phyloP scores from a whole-genome alignment of 2,329 filamentous ascomycete genomes.

The Podosphaera xanthii region DNA sequence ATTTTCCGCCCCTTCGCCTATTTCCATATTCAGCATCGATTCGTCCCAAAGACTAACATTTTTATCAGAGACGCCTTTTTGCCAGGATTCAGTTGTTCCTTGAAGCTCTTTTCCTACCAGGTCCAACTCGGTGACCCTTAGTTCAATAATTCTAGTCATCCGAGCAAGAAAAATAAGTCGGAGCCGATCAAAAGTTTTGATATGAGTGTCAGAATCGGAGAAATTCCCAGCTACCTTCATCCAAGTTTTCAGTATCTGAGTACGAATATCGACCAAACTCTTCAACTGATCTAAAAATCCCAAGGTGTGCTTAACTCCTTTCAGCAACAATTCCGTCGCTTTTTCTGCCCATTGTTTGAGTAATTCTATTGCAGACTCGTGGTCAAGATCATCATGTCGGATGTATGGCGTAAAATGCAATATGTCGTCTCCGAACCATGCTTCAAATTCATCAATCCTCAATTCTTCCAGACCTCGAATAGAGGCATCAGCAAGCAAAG shows the following conservation, averaged over 20 bases:
- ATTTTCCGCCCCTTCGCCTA: conserved; percentile 36
- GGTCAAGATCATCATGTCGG: conserved; percentile 52
- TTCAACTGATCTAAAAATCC: conserved; percentile 40
- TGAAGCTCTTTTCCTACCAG: conserved; percentile 42
- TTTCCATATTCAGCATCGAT: conserved; percentile 38
- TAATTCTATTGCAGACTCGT: conserved; percentile 33
- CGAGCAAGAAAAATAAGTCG: conserved; percentile 46
- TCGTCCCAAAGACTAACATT: conserved; percentile 43
- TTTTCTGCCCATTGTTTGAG: conserved; percentile 40
- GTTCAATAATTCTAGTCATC: conserved; percentile 37
- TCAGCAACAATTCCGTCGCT: conserved; percentile 33
- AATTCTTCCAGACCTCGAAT: conserved; percentile 45
- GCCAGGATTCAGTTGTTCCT: conserved; percentile 37
- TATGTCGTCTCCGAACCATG: conserved; percentile 67
- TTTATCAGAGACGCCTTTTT: conserved; percentile 26
- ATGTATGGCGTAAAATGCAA: conserved; percentile 73
- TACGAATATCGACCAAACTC: conserved; percentile 45
- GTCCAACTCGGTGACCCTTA: conserved; percentile 39
- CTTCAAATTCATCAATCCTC: conserved; percentile 52
- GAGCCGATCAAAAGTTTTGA: conserved; percentile 43
- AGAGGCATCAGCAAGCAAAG: conserved; percentile 48
- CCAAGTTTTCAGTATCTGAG: conserved; percentile 50
- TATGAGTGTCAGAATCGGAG: conserved; percentile 39
- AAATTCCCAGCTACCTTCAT: conserved; percentile 42
- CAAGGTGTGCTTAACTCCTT: conserved; percentile 38